Conservation (phyloP, 768 basidiomycete genomes). For the Pleurotus salmoneostramineus region DNA sequence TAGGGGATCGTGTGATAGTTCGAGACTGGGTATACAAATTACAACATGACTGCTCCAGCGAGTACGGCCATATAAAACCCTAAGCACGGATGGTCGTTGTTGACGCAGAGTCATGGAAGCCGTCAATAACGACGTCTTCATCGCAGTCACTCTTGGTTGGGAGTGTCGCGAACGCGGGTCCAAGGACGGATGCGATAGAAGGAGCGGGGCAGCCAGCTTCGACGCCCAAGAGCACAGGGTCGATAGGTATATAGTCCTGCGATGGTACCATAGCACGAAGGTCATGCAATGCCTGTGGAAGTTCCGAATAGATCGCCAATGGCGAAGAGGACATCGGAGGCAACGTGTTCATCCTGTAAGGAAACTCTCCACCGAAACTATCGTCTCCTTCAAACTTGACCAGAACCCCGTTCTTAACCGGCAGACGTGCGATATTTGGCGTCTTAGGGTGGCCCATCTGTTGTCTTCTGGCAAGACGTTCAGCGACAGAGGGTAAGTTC, state of each 20-base stretch:
- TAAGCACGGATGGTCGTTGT: too few relatives aligned
- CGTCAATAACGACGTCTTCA: too few relatives aligned
- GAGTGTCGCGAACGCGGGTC: too few relatives aligned
- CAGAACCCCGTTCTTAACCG: background rate
- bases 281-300: constrained; percentile 1
- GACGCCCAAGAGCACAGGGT: background rate
- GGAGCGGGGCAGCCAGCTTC: too few relatives aligned
- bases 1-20: too few relatives aligned
- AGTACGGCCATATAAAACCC: too few relatives aligned
- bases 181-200: too few relatives aligned
- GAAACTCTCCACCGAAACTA: background rate
- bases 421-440: constrained; percentile 36
- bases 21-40: too few relatives aligned
- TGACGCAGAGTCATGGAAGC: too few relatives aligned
- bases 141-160: too few relatives aligned
- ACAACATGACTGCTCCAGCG: too few relatives aligned
- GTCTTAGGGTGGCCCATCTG: constrained; percentile 23
- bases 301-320: background rate
- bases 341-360: background rate
- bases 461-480: constrained; percentile 2
- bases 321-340: constrained; percentile 6
- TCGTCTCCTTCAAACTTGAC: background rate
- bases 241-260: constrained; percentile 5
- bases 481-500: constrained; percentile 2
- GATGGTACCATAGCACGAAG: background rate